phyloP scores from a whole-genome alignment of 2,329 filamentous ascomycete species.

The Escovopsis weberi region DNA sequence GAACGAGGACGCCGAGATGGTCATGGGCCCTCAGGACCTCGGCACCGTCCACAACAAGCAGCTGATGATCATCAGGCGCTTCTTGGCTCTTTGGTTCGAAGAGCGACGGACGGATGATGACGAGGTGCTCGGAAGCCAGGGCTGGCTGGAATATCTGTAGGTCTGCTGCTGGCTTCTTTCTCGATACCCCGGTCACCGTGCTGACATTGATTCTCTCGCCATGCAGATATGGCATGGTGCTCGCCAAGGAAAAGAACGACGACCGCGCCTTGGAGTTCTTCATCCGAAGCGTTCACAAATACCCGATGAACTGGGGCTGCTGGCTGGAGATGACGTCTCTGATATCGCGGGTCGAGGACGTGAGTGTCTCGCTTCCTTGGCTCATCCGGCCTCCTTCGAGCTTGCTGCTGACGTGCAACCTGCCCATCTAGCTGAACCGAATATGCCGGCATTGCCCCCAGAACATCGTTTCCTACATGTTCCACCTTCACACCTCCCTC shows the following conservation, averaged over 20 bases:
- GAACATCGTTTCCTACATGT: conserved; percentile 88
- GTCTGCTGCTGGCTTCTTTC: conserved; percentile 11
- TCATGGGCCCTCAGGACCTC: conserved; percentile 82
- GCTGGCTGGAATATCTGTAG: conserved; percentile 80
- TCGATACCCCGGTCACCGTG: background rate
- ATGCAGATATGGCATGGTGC: conserved; percentile 65
- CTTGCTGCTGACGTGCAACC: conserved; percentile 10
- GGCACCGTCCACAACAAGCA: conserved; percentile 78
- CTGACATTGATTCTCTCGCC: background rate
- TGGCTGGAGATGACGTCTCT: conserved; percentile 86
- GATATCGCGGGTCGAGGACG: conserved; percentile 66
- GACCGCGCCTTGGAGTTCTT: conserved; percentile 72
- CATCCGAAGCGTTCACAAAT: conserved; percentile 74
- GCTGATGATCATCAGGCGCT: conserved; percentile 57
- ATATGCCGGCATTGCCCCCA: conserved; percentile 62
- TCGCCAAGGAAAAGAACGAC: conserved; percentile 85
- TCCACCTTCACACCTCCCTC: conserved; percentile 79
- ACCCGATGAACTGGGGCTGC: conserved; percentile 92
- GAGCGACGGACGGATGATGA: conserved; percentile 46
- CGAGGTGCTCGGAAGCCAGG: conserved; percentile 52
- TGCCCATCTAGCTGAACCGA: conserved; percentile 45
- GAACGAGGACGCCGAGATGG: conserved; percentile 94
- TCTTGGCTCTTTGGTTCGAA: conserved; percentile 68
- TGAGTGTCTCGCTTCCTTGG: conserved; percentile 26
- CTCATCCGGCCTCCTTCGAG: background rate